Conservation (phyloP, 202 grass and related monocot species). For the Hordeum pubiflorum region DNA sequence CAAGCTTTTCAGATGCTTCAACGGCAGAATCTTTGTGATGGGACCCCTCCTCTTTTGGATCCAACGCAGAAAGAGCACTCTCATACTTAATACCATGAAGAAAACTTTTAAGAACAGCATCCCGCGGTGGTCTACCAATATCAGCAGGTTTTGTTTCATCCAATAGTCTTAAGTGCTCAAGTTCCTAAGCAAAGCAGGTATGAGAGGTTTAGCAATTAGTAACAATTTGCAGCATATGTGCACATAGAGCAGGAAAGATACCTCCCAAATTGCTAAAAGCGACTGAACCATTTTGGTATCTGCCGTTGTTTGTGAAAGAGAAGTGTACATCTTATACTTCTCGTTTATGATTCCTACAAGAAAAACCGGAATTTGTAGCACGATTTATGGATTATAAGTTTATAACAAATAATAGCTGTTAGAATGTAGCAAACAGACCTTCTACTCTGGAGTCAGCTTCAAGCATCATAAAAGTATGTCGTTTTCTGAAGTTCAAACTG, state of each 20-base stretch:
- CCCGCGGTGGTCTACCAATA: slow-evolving; percentile 43
- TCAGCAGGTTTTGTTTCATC: slow-evolving; percentile 44
- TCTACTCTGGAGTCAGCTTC: slow-evolving; percentile 78
- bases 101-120: slow-evolving; percentile 59
- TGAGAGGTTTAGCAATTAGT: slow-evolving; percentile 21
- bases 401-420: slow-evolving; percentile 8
- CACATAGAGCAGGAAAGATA: slow-evolving; percentile 28
- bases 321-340: slow-evolving; percentile 75
- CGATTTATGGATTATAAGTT: slow-evolving; percentile 26
- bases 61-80: slow-evolving; percentile 51
- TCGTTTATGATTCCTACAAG: slow-evolving; percentile 79
- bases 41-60: slow-evolving; percentile 36
- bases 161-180: slow-evolving; percentile 40
- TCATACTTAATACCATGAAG: slow-evolving; percentile 54
- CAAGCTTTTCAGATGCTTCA: slow-evolving; percentile 53
- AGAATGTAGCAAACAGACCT: slow-evolving; percentile 39
- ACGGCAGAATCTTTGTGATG: slow-evolving; percentile 38
- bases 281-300: slow-evolving; percentile 92
- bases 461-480: slow-evolving; percentile 87
- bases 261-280: slow-evolving; percentile 90
- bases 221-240: slow-evolving; percentile 20
- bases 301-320: slow-evolving; percentile 70
- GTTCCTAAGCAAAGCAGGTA: slow-evolving; percentile 48
- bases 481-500: slow-evolving; percentile 20
- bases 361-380: slow-evolving; percentile 20